phyloP scores from a whole-genome alignment of 176 grass and related monocot genomes.

The Leersia perrieri region DNA sequence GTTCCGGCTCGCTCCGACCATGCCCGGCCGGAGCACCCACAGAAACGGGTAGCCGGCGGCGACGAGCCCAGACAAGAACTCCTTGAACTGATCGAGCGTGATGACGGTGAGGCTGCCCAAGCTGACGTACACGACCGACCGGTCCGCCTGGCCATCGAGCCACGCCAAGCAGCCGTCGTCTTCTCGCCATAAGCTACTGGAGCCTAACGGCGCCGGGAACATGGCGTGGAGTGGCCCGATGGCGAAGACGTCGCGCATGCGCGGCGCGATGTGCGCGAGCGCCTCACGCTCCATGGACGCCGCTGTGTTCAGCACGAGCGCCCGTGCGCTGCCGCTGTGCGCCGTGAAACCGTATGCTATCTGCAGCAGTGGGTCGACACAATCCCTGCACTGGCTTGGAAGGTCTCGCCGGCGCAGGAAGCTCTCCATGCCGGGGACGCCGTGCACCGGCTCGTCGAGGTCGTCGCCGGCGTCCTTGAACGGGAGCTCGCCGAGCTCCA shows the following conservation, averaged over 20 bases:
- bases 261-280: not conserved
- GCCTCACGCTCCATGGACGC: not conserved
- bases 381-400: not conserved
- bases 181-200: constrained; percentile 36
- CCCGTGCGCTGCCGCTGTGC: not conserved
- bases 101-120: constrained; percentile 56
- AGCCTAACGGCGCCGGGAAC: not conserved
- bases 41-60: constrained; percentile 43
- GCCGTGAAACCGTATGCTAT: not conserved
- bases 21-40: constrained; percentile 53
- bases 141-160: constrained; percentile 50
- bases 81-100: constrained; percentile 26
- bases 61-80: constrained; percentile 41
- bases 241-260: not conserved
- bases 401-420: constrained; percentile 41
- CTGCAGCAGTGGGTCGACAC: not conserved
- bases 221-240: not conserved
- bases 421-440: constrained; percentile 28
- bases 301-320: not conserved
- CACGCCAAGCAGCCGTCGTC: constrained; percentile 41
- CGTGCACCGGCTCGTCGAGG: constrained; percentile 27
- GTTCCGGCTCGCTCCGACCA: constrained; percentile 5
- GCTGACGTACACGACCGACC: constrained; percentile 59
- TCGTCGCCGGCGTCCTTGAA: constrained; percentile 11
- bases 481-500: constrained; percentile 23